Base-by-base conservation (phyloP, 2,329 filamentous ascomycete species). In the Chaetothyriales sp. region DNA sequence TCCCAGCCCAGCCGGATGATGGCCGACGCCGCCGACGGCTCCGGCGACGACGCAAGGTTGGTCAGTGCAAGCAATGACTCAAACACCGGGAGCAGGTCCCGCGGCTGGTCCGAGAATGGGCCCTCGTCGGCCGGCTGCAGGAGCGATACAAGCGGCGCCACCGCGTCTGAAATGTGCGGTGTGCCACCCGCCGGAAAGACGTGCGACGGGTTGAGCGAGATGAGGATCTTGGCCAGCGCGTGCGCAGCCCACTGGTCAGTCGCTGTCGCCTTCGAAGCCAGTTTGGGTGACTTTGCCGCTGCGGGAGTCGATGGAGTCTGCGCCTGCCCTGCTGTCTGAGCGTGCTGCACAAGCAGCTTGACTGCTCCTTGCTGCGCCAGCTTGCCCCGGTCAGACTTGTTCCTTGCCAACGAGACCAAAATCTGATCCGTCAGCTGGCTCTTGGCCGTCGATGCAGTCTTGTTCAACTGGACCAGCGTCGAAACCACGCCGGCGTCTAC, bases 321-420 rank as follows among this genome's bases (percentile, higher is more conserved):
- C 33, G 55, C 51, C 18, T 59, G 54, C 18, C 56, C 48, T 40
- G 49, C 54, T 44, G 43, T 52, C 22, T 66, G 54, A 76, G 81
- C 82, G 51, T 83, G 77, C 13, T 83, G 78, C 22, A 97, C 77
- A 19, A 97, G 76, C 1, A 95, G 77, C 61, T 85, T 92, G 18
- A 95, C 79, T 1, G 86, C 88, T n/a, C 92, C 92, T 73, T 97
- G 89, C 64, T 97, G 92, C 2, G 89, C 86, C 57, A 98, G 81
- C 47, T 80, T 76, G 0, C 88, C 86, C 9, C 92, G 81, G 52
- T 88, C 75, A 51, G 80, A 80, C 43, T 82, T 74, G n/a, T 81
- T 82, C 61, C 83, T 81, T 18, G 88, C 83, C 4, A 98, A 72
- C 0, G 87, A 81, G 55, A 86, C 78, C 33, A 97, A 71, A 55